Evolutionary conservation across 1,139 yeast species (phyloP), one percentile per base, ranked within the genome.

Genomic region (Diutina siamensis): DNA sequence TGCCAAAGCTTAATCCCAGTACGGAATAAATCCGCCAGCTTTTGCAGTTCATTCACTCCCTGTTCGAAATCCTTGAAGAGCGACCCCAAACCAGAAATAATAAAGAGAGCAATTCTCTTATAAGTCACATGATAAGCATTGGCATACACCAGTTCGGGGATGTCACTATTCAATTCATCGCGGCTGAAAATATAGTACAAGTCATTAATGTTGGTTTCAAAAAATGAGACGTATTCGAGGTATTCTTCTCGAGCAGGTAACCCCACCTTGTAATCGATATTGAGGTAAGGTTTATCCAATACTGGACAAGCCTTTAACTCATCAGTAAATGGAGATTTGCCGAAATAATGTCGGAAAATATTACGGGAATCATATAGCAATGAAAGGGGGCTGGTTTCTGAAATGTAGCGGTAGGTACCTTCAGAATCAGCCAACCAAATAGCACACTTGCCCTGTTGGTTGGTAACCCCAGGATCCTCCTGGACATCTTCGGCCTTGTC

Each of bases 351-450:
- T 2, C 42, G 28, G 22, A 38, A 38, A 13, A 38, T n/a, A 17
- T 38, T 38, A 2, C 42, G 21, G n/a, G 21, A 15, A 9, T 38
- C 42, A 15, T 25, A 38, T 20, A 38, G 17, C 3, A 38, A 25
- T 18, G 42, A 38, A 4, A 38, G 18, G 31, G 42, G 32, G 22
- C 42, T 21, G 13, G 42, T 38, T 17, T 38, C 42, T 12, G 32
- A 22, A 19, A 38, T 38, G 20, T 38, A 38, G n/a, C 42, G 42
- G 21, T 25, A 38, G 20, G 42, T 38, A 2, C 42, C 42, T 8
- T 25, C 42, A 4, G 42, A 38, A 17, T 38, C 42, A 7, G 42
- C 42, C 21, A 38, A 38, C 42, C 42, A 38, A 25, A 38, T 38
- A 20, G 42, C 42, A 25, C 42, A 38, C 13, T 38, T 38, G 8